These are phyloP conservation scores for Arabis hirsuta DNA, from an alignment of 345 rosid species.

Conservation along the genomic window DNA sequence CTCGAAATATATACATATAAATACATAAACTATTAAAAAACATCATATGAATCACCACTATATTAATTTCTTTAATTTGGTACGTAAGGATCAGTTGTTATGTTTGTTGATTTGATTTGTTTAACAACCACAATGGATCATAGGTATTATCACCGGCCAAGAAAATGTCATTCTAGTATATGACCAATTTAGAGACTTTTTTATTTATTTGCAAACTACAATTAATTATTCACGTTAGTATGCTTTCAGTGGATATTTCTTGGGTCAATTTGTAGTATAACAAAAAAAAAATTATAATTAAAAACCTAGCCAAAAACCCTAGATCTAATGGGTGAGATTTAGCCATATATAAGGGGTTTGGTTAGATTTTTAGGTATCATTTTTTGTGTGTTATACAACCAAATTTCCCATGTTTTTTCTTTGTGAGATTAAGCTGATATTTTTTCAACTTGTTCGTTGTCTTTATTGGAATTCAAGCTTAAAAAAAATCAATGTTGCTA, in stretches of 20 bases:
- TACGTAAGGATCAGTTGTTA: conserved; percentile 9
- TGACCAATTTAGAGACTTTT: background rate
- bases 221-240: background rate
- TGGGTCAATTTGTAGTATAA: no score
- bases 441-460: background rate
- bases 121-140: no score
- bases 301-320: no score
- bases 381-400: no score
- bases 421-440: background rate
- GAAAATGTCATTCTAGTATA: background rate
- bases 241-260: background rate
- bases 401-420: background rate
- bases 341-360: no score
- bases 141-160: no score
- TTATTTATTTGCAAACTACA: no score
- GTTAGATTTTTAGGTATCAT: no score
- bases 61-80: background rate
- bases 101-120: background rate
- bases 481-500: background rate
- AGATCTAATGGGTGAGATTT: no score
- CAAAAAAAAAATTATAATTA: no score
- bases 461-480: background rate
- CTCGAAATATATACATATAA: conserved; percentile 4
- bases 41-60: background rate
- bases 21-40: background rate